Evolutionary conservation across 805 yeast genomes (phyloP), one percentile per base, ranked within the genome.

Genomic region (Saturnispora saitoi): DNA sequence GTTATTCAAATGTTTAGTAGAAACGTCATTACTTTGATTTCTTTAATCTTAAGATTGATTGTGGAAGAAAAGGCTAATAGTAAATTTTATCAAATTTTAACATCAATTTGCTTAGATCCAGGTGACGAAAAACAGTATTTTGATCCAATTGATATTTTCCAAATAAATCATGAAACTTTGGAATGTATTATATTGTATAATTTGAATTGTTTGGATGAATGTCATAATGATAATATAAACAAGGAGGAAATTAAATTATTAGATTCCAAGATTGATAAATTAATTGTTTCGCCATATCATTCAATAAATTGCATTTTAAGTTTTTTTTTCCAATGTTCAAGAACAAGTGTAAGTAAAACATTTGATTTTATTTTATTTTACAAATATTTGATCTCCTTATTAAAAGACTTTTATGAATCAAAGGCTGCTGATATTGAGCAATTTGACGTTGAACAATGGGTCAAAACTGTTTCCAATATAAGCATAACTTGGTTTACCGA

Each of bases 241-340:
- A 34, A 20, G 20, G 24, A 34, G 17, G 38, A 34, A 9, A n/a
- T 34, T n/a, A 12, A n/a, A 12, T 9, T 15, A 19, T 8, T 34
- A 7, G 38, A 34, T 34, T 17, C 24, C n/a, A 47, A 49, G 30
- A 28, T 61, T 8, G 51, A 54, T 41, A 24, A 45, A 29, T 41
- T 57, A 20, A 46, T 56, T n/a, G 24, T 48, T 4, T 50, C 55
- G 28, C 57, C 63, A 12, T 47, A 26, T 43, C 53, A 11, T 42
- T 62, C 29, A 43, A 61, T 3, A 53, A 52, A 17, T 56, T 54
- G n/a, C 17, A 22, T 63, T 26, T 55, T 58, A 44, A 61, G 59
- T 15, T 61, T 63, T 45, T 63, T 58, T 50, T 63, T 58, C 49
- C 61, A 58, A 45, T 58, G 61, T 9, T 59, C 65, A 34, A 55